A percentile compares a stretch with the other conserved stretches of the same genome.
These are phyloP conservation scores for Globisporangium irregulare DNA, from an alignment of 352 stramenopile genomes.

Conservation along the genomic window DNA sequence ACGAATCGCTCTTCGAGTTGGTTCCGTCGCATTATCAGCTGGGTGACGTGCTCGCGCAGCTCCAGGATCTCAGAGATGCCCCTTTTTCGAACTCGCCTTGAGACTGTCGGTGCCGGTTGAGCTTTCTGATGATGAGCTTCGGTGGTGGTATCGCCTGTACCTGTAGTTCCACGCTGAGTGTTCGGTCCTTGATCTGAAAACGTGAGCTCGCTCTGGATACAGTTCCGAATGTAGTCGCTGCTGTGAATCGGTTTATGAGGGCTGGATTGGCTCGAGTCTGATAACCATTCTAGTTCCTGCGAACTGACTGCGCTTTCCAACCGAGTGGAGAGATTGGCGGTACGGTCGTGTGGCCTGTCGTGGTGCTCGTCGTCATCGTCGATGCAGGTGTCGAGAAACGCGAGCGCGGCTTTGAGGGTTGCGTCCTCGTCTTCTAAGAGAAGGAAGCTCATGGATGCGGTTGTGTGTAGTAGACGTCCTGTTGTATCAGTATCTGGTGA, in stretches of 20 bases:
- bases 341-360: neutral
- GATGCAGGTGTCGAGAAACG: constrained; percentile 20
- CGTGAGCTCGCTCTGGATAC: neutral
- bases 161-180: neutral
- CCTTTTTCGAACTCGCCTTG: neutral
- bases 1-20: neutral
- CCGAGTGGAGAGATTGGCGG: neutral
- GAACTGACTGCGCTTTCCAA: neutral
- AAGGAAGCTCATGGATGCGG: constrained; percentile 7
- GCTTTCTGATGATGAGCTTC: neutral
- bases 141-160: neutral
- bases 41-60: neutral
- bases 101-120: neutral
- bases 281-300: neutral
- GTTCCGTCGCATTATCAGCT: neutral
- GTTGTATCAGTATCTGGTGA: too few relatives aligned
- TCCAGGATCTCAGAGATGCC: neutral
- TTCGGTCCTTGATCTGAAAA: neutral
- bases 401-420: constrained; percentile 20
- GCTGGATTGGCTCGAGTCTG: neutral
- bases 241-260: neutral
- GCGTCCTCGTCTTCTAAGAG: constrained; percentile 19
- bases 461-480: neutral
- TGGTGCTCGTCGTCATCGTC: neutral
- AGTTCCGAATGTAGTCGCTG: neutral